Conservation (phyloP, 2,329 filamentous ascomycete species). For the Botrytis fragariae region DNA sequence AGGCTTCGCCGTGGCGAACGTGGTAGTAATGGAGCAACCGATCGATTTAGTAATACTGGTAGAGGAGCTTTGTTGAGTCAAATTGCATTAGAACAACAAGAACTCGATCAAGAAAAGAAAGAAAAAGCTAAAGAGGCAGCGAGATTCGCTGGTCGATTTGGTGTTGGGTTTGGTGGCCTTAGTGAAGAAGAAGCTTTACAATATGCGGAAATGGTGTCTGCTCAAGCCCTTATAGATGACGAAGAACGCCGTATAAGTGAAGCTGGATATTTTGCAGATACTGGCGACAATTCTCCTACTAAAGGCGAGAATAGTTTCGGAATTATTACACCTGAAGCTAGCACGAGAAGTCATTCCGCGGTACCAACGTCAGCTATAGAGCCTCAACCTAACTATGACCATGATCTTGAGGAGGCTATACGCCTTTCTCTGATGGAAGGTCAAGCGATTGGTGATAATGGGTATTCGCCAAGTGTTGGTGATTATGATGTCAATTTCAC, state of each 20-base stretch:
- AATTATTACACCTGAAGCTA: constrained; percentile 56
- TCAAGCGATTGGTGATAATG: constrained; percentile 44
- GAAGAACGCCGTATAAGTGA: constrained; percentile 55
- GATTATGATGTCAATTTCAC: constrained; percentile 53
- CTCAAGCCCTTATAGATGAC: constrained; percentile 57
- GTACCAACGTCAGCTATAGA: constrained; percentile 31
- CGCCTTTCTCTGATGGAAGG: constrained; percentile 59
- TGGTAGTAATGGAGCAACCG: constrained; percentile 55
- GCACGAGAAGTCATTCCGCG: constrained; percentile 43
- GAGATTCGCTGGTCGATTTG: constrained; percentile 75
- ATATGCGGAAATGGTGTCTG: constrained; percentile 65
- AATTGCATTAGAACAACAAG: constrained; percentile 81
- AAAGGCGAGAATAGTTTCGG: constrained; percentile 40
- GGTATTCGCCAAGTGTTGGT: constrained; percentile 46
- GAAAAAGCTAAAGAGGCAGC: constrained; percentile 65
- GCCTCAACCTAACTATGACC: constrained; percentile 51
- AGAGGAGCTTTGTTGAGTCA: constrained; percentile 73
- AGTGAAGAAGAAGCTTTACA: constrained; percentile 64
- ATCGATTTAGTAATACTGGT: constrained; percentile 59
- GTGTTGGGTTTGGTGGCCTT: constrained; percentile 69
- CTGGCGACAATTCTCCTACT: constrained; percentile 39
- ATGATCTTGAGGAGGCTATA: constrained; percentile 63
- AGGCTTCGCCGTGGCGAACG: constrained; percentile 63
- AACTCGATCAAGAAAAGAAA: constrained; percentile 72
- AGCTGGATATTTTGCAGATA: constrained; percentile 50